phyloP scores from a whole-genome alignment of 192 early-diverging fungal genomes.

The Mortierella hygrophila region DNA sequence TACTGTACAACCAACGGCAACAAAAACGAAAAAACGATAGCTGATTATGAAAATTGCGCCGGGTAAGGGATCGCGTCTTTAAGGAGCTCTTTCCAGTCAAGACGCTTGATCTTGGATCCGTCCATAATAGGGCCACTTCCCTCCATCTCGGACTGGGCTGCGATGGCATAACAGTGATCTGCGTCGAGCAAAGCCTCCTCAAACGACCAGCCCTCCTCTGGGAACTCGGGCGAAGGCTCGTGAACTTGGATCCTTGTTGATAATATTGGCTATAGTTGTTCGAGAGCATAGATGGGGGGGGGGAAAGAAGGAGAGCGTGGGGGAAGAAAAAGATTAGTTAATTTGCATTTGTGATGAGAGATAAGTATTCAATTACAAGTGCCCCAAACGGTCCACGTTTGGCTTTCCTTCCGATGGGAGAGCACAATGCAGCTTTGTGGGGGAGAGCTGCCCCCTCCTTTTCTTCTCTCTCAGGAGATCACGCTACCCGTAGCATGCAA shows the following conservation, averaged over 20 bases:
- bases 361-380: background rate
- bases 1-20: background rate
- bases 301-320: background rate
- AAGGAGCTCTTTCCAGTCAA: slow-evolving; percentile 42
- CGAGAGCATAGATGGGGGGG: background rate
- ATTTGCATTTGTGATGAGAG: background rate
- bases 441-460: background rate
- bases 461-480: background rate
- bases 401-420: background rate
- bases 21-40: background rate
- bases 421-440: background rate
- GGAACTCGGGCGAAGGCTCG: slow-evolving; percentile 21
- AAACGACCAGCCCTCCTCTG: slow-evolving; percentile 38
- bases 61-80: slow-evolving; percentile 45
- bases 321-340: background rate
- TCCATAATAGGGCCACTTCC: slow-evolving; percentile 16
- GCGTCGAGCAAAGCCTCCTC: slow-evolving; percentile 42
- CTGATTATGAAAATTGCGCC: background rate
- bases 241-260: slow-evolving; percentile 32
- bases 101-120: slow-evolving; percentile 23
- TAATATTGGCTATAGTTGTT: slow-evolving; percentile 21
- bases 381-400: background rate
- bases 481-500: background rate
- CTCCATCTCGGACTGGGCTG: slow-evolving; percentile 35
- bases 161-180: slow-evolving; percentile 47